Percentiles rank a stretch among this genome's conserved stretches.
Evolutionary conservation across 306 rosid genomes (phyloP).

Genomic region (Delonix regia): DNA sequence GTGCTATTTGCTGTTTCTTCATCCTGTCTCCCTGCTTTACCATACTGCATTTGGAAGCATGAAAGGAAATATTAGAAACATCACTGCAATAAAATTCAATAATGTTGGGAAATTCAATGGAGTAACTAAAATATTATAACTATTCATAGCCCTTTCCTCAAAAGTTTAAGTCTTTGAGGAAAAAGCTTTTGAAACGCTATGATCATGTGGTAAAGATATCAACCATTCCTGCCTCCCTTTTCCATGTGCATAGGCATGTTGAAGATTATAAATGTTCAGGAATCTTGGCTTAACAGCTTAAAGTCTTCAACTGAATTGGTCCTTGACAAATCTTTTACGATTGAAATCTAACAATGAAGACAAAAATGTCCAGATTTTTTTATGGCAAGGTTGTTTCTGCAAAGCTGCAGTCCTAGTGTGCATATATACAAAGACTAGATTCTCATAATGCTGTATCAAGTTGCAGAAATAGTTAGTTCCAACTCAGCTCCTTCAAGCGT

Average conservation of each 20-base stretch:
- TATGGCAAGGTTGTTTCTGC: not conserved
- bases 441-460: no score
- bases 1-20: constrained; percentile 88
- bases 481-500: no score
- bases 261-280: no score
- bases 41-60: constrained; percentile 53
- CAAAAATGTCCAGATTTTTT: not conserved
- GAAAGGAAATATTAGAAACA: constrained; percentile 23
- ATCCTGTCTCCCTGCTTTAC: constrained; percentile 71
- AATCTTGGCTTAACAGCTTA: no score
- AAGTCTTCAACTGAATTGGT: no score
- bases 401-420: not conserved
- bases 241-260: no score
- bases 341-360: not conserved
- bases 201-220: not conserved
- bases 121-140: not conserved
- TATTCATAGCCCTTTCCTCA: no score
- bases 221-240: no score
- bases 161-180: not conserved
- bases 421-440: no score
- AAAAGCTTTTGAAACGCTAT: not conserved
- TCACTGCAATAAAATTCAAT: not conserved
- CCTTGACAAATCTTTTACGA: not conserved
- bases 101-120: not conserved
- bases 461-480: no score